Conservation (phyloP, 768 basidiomycete species). For the Tulasnella sp. region DNA sequence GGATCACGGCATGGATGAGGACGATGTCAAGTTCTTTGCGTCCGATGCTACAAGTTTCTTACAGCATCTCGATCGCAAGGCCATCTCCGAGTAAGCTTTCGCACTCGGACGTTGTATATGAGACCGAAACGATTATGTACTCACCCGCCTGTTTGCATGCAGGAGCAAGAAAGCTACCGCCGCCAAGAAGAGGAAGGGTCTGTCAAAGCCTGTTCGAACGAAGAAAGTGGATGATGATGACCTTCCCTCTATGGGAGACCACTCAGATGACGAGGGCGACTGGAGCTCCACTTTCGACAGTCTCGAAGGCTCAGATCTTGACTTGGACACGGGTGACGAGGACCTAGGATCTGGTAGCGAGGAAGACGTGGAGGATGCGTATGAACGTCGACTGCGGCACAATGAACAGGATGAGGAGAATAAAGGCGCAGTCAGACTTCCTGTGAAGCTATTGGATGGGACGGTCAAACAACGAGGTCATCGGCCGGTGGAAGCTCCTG, state of each 20-base stretch:
- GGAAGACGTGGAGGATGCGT: conserved; percentile 67
- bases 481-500: conserved; percentile 29
- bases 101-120: not conserved
- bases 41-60: conserved; percentile 41
- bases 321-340: conserved; percentile 24
- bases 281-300: conserved; percentile 39
- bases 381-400: conserved; percentile 38
- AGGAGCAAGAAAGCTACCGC: conserved; percentile 79
- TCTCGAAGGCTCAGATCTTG: conserved; percentile 18
- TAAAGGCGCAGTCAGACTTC: conserved; percentile 50
- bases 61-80: conserved; percentile 56
- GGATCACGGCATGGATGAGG: conserved; percentile 7
- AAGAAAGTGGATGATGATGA: conserved; percentile 41
- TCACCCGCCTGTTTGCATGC: not conserved
- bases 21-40: conserved; percentile 5
- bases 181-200: conserved; percentile 44
- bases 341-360: conserved; percentile 30
- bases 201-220: conserved; percentile 46
- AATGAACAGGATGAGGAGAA: conserved; percentile 36
- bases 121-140: not conserved
- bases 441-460: conserved; percentile 80
- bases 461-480: conserved; percentile 44
- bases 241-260: conserved; percentile 46
- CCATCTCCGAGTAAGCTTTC: conserved; percentile 59
- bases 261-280: conserved; percentile 53